A percentile compares a stretch with the other conserved stretches of the same genome.
Conservation (phyloP, 108 stramenopile genomes). For the Epithemia pelagica region DNA sequence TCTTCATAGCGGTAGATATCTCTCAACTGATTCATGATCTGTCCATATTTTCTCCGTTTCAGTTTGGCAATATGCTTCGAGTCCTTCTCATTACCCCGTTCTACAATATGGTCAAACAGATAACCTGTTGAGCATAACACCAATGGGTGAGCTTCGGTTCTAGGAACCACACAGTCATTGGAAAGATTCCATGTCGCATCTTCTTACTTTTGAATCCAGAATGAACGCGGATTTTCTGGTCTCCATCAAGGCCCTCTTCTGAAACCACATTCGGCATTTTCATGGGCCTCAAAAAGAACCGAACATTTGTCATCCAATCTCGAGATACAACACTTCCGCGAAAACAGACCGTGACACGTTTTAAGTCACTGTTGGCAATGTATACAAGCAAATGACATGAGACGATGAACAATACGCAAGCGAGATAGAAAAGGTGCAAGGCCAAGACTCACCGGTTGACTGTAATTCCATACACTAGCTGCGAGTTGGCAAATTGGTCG, state of each 20-base stretch:
- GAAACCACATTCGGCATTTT: neutral
- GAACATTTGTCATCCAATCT: neutral
- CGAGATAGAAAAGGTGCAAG: too few species aligned
- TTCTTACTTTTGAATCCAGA: neutral
- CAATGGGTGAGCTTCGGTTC: too few species aligned
- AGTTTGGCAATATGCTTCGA: neutral
- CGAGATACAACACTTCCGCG: slow-evolving; percentile 16
- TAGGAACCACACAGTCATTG: too few species aligned
- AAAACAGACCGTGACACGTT: slow-evolving; percentile 32
- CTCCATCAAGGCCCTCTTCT: neutral
- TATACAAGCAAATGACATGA: neutral
- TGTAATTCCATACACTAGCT: neutral
- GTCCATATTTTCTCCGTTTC: neutral
- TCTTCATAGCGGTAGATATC: neutral
- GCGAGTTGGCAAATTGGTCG: neutral
- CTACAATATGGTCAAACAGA: neutral
- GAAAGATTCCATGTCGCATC: neutral
- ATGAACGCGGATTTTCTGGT: neutral
- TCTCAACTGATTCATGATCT: neutral
- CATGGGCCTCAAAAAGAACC: neutral
- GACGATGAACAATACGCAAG: neutral
- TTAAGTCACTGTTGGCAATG: neutral
- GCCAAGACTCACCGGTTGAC: neutral
- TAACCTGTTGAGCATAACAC: neutral
- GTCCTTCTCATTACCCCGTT: neutral